These are phyloP conservation scores for Petunia axillaris DNA, from an alignment of 257 asterid genomes.

Conservation along the genomic window DNA sequence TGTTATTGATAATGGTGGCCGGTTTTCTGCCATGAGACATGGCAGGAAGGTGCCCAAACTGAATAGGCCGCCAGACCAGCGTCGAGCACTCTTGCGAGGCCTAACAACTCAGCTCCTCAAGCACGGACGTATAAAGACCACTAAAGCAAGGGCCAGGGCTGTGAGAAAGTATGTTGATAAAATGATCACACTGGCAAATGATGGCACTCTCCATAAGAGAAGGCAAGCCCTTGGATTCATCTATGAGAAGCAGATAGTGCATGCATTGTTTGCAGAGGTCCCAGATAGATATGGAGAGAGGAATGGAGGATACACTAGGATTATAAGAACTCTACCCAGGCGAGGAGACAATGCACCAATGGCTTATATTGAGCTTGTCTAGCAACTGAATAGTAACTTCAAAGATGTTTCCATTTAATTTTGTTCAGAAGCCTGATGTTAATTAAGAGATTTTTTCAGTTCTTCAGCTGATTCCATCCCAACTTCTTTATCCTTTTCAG, in stretches of 20 bases:
- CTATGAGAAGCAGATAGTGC: slow-evolving; percentile 92
- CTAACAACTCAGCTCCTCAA: slow-evolving; percentile 93
- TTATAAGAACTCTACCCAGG: slow-evolving; percentile 86
- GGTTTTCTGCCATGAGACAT: slow-evolving; percentile 83
- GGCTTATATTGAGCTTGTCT: slow-evolving; percentile 95
- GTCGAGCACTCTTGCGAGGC: slow-evolving; percentile 83
- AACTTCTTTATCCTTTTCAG: background rate
- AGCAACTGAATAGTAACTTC: slow-evolving; percentile 20
- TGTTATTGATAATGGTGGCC: slow-evolving; percentile 58
- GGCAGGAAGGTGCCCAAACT: slow-evolving; percentile 96
- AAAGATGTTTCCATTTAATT: background rate
- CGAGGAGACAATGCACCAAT: slow-evolving; percentile 90
- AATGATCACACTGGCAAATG: slow-evolving; percentile 93
- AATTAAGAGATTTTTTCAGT: slow-evolving; percentile 1
- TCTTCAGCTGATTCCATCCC: background rate
- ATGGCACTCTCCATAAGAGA: slow-evolving; percentile 91
- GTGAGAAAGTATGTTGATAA: slow-evolving; percentile 86
- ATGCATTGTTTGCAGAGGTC: slow-evolving; percentile 94
- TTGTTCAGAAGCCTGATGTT: slow-evolving; percentile 4
- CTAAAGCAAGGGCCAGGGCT: slow-evolving; percentile 93
- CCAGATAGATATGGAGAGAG: slow-evolving; percentile 87
- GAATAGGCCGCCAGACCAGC: slow-evolving; percentile 96
- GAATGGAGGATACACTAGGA: slow-evolving; percentile 95
- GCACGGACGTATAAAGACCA: slow-evolving; percentile 91
- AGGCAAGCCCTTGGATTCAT: slow-evolving; percentile 95